Evolutionary conservation across 352 stramenopile genomes (phyloP).

Genomic region (Pythium brassicae): DNA sequence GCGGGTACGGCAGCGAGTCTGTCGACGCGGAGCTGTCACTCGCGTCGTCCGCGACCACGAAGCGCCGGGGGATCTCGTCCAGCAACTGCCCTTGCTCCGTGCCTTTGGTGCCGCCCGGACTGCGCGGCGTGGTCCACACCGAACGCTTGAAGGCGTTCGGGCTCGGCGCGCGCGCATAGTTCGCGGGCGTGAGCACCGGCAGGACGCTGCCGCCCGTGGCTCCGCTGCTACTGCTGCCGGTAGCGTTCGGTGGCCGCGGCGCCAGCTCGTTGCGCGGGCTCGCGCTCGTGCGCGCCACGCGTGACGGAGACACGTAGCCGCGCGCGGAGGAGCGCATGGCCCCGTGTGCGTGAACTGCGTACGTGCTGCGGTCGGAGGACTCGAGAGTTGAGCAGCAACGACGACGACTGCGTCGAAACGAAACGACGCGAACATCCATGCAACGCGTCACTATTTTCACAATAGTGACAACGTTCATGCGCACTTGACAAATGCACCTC

Average conservation of each 20-base stretch:
- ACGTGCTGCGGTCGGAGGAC: too few species aligned
- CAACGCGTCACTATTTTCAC: too few species aligned
- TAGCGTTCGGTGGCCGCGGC: conserved; percentile 10
- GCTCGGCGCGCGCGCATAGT: conserved; percentile 9
- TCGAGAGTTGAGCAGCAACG: too few species aligned
- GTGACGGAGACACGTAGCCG: conserved; percentile 7
- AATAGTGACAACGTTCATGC: too few species aligned
- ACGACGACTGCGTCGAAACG: too few species aligned
- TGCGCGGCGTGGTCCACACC: conserved; percentile 45
- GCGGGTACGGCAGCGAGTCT: background rate
- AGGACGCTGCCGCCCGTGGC: conserved; percentile 27
- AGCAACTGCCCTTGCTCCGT: too few species aligned
- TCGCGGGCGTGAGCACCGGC: conserved; percentile 23
- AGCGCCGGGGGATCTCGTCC: background rate
- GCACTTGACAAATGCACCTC: too few species aligned
- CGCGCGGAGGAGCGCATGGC: conserved; percentile 7
- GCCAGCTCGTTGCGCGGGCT: conserved; percentile 28
- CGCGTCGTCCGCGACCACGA: conserved; percentile 3
- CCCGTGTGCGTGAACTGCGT: too few species aligned
- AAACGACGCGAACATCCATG: too few species aligned
- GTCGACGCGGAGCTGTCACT: conserved; percentile 1
- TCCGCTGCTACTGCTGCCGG: background rate
- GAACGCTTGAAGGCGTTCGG: conserved; percentile 31
- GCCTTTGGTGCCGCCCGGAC: background rate
- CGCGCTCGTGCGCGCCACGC: conserved; percentile 5